These are phyloP conservation scores for Eucommia ulmoides DNA, from an alignment of 257 asterid species.

Conservation along the genomic window DNA sequence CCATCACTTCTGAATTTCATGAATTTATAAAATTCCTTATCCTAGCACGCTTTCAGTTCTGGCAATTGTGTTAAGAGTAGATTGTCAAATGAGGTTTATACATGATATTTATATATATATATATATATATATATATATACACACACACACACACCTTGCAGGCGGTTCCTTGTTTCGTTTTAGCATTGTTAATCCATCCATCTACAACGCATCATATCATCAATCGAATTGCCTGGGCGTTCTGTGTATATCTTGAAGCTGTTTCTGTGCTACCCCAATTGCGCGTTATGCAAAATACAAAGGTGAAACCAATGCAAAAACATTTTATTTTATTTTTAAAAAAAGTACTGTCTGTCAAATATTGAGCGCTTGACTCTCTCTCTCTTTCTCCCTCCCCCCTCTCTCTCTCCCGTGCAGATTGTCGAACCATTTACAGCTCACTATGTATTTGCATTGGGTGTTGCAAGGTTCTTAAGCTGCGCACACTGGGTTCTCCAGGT, in stretches of 20 bases:
- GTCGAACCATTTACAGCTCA: background rate
- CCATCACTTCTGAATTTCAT: too few species aligned
- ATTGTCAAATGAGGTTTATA: too few species aligned
- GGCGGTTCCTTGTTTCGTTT: constrained; percentile 34
- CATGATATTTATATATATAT: background rate
- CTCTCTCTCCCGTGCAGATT: background rate
- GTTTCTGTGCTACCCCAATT: constrained; percentile 42
- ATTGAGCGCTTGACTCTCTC: too few species aligned
- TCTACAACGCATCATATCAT: constrained; percentile 31
- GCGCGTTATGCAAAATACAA: constrained; percentile 34
- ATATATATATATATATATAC: background rate
- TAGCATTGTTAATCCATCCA: constrained; percentile 35
- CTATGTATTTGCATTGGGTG: background rate
- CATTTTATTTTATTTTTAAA: too few species aligned
- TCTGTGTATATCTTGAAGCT: constrained; percentile 39
- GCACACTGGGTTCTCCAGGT: background rate
- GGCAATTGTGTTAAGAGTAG: too few species aligned
- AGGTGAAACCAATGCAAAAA: too few species aligned
- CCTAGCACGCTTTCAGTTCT: too few species aligned
- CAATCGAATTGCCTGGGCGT: constrained; percentile 35
- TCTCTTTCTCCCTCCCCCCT: too few species aligned
- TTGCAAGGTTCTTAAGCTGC: background rate
- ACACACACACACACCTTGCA: too few species aligned
- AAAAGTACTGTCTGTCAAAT: too few species aligned
- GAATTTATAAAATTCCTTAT: too few species aligned